Conservation (phyloP, 768 basidiomycete genomes). For the Xanthoconium purpureum region DNA sequence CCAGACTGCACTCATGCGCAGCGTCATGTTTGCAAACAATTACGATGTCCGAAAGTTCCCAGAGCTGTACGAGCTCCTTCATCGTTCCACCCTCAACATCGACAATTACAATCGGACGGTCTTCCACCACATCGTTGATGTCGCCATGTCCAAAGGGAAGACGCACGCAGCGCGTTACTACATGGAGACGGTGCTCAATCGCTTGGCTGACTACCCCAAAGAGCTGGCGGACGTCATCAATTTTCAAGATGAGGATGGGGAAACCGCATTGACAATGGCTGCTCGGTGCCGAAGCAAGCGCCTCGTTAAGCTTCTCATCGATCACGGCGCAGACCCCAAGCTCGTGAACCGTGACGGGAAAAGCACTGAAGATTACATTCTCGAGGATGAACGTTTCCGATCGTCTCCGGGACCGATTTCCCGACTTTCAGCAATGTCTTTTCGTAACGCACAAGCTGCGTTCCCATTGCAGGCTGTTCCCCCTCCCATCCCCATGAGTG, state of each 20-base stretch:
- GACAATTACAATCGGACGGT: constrained; percentile 97
- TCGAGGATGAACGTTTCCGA: constrained; percentile 96
- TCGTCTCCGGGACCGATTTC: constrained; percentile 83
- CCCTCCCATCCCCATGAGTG: constrained; percentile 41
- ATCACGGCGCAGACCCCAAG: constrained; percentile 95
- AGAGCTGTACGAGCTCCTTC: constrained; percentile 92
- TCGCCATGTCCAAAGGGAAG: constrained; percentile 97
- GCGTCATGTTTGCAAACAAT: constrained; percentile 99
- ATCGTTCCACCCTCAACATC: constrained; percentile 98
- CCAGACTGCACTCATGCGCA: constrained; percentile 96
- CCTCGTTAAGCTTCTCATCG: constrained; percentile 90
- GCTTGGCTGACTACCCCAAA: constrained; percentile 89
- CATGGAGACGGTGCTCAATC: constrained; percentile 90
- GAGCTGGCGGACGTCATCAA: constrained; percentile 98
- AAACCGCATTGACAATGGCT: constrained; percentile 95
- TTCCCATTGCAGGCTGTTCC: constrained; percentile 42
- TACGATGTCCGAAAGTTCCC: constrained; percentile 99
- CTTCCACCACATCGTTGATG: constrained; percentile 96
- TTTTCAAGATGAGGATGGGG: constrained; percentile 98
- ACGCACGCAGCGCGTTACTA: constrained; percentile 98
- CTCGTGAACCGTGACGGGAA: constrained; percentile 93
- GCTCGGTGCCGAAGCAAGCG: constrained; percentile 94
- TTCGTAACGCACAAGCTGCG: constrained; percentile 62
- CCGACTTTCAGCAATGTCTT: constrained; percentile 64
- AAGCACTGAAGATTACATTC: constrained; percentile 96